Base-by-base conservation (phyloP, 345 rosid genomes). In the Heritiera fomes region DNA sequence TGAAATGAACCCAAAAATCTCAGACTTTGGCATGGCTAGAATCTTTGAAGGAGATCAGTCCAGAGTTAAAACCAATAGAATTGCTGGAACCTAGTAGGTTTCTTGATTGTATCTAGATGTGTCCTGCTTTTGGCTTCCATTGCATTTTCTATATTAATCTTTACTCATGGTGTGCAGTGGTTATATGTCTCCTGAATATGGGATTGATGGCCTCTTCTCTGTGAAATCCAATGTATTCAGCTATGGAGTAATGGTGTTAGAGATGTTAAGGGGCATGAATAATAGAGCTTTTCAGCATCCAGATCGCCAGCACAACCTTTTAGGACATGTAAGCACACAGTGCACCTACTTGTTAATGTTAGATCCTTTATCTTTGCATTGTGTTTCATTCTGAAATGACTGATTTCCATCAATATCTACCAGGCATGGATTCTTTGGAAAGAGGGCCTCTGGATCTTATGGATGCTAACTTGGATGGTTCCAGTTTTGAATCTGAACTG, bases 111-210 rank as follows among this genome's bases (percentile, higher is more conserved):
- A n/a, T n/a, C 30, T 8, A n/a, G 11, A 58, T 2, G 62, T 58
- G 6, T 8, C 17, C 8, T 30, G 71, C 71, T 41, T 4, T 58
- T 8, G 4, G 32, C 13, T 65, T 32, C 4, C 45, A 6, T 17
- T 40, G 23, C 1, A 18, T 67, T 38, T 18, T 7, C 28, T 15
- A 13, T 70, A 40, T 9, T 15, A 38, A 58, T 45, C 49, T 13
- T 84, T 20, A 8, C 12, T 20, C 32, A 8, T 59, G 62, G 11
- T 20, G 62, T 59, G 32, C 34, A 89, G 97, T 23, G 92, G 97
- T 18, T 93, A 90, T 32, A 91, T 90, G 94, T 84, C 97, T 49
- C 94, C 91, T 0, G 92, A 93, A 49, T 88, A 93, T 30, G 97
- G 92, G 14, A 83, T 89, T 89, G 79, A 78, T 17, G 94, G 94